Evolutionary conservation across 495 filamentous ascomycete genomes (phyloP).

Genomic region (Chaetomium cochliodes): DNA sequence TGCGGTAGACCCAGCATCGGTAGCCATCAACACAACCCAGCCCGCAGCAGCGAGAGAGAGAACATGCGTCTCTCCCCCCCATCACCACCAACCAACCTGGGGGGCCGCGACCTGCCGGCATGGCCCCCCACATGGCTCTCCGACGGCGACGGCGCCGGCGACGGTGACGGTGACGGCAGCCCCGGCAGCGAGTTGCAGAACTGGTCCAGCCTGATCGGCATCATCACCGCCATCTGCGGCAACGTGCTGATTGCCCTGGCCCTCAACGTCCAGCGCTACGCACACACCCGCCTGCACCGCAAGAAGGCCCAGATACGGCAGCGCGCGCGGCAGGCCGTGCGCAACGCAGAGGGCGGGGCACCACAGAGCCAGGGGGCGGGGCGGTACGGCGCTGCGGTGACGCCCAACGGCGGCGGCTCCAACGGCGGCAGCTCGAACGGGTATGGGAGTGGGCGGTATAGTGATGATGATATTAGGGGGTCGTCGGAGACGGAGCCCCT

Average conservation of each 20-base stretch:
- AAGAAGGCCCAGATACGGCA: constrained; percentile 41
- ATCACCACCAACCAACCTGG: neutral
- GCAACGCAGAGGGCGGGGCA: constrained; percentile 18
- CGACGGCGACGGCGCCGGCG: constrained; percentile 2
- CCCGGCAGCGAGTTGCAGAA: constrained; percentile 55
- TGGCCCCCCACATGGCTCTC: constrained; percentile 13
- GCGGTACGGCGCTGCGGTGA: constrained; percentile 26
- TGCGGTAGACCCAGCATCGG: constrained; percentile 4
- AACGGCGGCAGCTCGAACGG: constrained; percentile 35
- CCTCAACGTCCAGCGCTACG: constrained; percentile 94
- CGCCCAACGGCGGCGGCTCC: constrained; percentile 14
- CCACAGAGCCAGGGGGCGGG: constrained; percentile 28
- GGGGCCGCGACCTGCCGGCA: neutral
- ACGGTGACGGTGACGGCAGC: constrained; percentile 31
- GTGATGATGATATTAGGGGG: constrained; percentile 33
- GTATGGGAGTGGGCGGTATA: constrained; percentile 28
- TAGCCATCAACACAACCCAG: neutral
- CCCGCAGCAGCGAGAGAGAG: neutral
- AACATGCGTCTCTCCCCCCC: constrained; percentile 25
- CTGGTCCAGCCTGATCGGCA: constrained; percentile 94
- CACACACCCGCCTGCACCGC: constrained; percentile 72
- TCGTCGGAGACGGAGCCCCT: constrained; percentile 51
- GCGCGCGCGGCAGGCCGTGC: constrained; percentile 52
- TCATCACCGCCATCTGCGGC: constrained; percentile 83
- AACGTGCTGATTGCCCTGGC: constrained; percentile 93